These are phyloP conservation scores for Calendula officinalis DNA, from an alignment of 129 eudicot species.

Conservation along the genomic window DNA sequence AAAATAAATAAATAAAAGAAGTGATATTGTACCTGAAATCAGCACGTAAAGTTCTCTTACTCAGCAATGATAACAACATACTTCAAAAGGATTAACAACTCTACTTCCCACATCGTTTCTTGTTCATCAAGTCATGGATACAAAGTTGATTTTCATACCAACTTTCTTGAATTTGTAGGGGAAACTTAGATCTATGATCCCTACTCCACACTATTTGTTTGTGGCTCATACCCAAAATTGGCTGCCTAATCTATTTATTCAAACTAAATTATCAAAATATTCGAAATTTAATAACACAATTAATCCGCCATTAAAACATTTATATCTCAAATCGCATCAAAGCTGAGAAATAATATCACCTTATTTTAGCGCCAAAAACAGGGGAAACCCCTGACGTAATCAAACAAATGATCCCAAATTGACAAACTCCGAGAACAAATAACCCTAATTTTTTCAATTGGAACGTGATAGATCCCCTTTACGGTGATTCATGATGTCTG, in stretches of 20 bases:
- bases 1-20: not conserved
- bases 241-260: not conserved
- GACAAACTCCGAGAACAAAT: constrained; percentile 9
- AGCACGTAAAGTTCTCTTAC: constrained; percentile 73
- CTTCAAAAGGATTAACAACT: constrained; percentile 32
- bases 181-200: constrained; percentile 29
- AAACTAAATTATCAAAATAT: constrained; percentile 13
- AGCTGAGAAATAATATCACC: constrained; percentile 12
- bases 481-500: constrained; percentile 22
- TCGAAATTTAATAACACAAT: constrained; percentile 6
- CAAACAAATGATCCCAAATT: constrained; percentile 13
- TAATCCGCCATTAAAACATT: not conserved
- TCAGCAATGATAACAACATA: constrained; percentile 92
- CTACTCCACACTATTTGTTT: constrained; percentile 20
- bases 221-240: constrained; percentile 16
- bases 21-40: constrained; percentile 70
- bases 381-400: constrained; percentile 15
- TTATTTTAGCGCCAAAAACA: constrained; percentile 19
- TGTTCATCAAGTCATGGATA: constrained; percentile 20
- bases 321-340: constrained; percentile 17
- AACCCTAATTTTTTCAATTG: constrained; percentile 28
- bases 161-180: constrained; percentile 10
- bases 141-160: constrained; percentile 23
- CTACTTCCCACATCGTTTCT: constrained; percentile 30
- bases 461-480: constrained; percentile 26